Base-by-base conservation (phyloP, 2,329 filamentous ascomycete species). In the Didymella lethalis region DNA sequence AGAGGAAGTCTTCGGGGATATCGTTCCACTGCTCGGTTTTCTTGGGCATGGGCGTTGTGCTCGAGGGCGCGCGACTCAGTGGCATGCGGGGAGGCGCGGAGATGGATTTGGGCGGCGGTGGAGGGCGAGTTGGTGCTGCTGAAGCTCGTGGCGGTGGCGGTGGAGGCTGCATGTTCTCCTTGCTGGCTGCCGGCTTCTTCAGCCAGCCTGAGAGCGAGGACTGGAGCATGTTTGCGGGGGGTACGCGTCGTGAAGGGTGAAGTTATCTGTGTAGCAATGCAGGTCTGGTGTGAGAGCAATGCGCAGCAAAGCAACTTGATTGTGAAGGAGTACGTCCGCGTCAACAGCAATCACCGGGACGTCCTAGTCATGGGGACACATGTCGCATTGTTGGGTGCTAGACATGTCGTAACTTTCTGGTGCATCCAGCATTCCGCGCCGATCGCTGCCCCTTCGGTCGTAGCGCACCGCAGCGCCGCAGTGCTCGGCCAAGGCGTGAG, bases 161-260 rank as follows among this genome's bases (percentile, higher is more conserved):
- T 34, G 51, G 43, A 25, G 63, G 38, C 38, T 57, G 48, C 20
- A 66, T 61, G 47, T 64, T 61, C 58, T 73, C 64, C 16, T 54
- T 70, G 51, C 76, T 72, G 25, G 73, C 48, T 14, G 67, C 64
- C n/a, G 80, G 76, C 74, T 81, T 82, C 60, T 77, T 79, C 44
- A 83, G 76, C 81, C 81, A 83, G 66, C 74, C 71, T 51, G 77
- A 78, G 56, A 83, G 68, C 3, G 80, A 81, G 12, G 79, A 79
- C 68, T 83, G 81, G 48, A 78, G 73, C 76, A 80, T 81, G 26
- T 54, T 54, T 34, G 52, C n/a, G 25, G 8, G 8, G 41, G 47
- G 34, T 25, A 16, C 29, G 48, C 36, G 59, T 29, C 26, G 63
- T 45, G 26, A 18, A 56, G 31, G 45, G 18, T 12, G 4, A 12